Conservation (phyloP, 192 early-diverging fungal genomes). For the Entomortierella beljakovae region DNA sequence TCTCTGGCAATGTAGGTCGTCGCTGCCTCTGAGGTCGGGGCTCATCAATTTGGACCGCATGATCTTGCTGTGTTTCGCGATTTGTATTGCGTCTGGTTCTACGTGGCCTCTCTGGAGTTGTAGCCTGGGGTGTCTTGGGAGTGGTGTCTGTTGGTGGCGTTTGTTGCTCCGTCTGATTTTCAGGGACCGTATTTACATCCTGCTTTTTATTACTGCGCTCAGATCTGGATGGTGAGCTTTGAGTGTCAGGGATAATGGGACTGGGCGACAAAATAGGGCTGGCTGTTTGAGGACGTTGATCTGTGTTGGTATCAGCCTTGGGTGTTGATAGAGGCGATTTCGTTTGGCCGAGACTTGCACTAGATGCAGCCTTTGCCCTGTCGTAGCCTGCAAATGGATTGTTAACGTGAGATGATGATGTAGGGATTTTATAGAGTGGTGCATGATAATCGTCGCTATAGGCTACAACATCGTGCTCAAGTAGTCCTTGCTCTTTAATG, state of each 20-base stretch:
- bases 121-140: background rate
- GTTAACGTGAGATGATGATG: slow-evolving; percentile 1
- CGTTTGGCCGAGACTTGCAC: slow-evolving; percentile 9
- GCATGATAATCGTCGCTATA: slow-evolving; percentile 51
- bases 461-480: slow-evolving; percentile 34
- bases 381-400: slow-evolving; percentile 51
- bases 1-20: background rate
- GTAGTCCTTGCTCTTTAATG: slow-evolving; percentile 42
- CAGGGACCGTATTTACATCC: background rate
- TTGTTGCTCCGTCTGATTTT: background rate
- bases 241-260: background rate
- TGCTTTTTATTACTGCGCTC: background rate
- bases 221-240: background rate
- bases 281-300: background rate
- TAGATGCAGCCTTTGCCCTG: slow-evolving; percentile 29
- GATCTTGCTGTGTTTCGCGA: slow-evolving; percentile 6
- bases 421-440: slow-evolving; percentile 35
- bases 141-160: background rate
- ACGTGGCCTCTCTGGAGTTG: slow-evolving; percentile 40
- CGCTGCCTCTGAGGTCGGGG: background rate
- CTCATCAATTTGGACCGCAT: background rate
- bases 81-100: slow-evolving; percentile 33
- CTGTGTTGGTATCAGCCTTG: background rate
- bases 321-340: background rate
- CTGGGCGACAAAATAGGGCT: background rate